Percentiles rank a stretch among this genome's conserved stretches.
phyloP scores from a whole-genome alignment of 257 asterid genomes.

The Ehretia macrophylla region DNA sequence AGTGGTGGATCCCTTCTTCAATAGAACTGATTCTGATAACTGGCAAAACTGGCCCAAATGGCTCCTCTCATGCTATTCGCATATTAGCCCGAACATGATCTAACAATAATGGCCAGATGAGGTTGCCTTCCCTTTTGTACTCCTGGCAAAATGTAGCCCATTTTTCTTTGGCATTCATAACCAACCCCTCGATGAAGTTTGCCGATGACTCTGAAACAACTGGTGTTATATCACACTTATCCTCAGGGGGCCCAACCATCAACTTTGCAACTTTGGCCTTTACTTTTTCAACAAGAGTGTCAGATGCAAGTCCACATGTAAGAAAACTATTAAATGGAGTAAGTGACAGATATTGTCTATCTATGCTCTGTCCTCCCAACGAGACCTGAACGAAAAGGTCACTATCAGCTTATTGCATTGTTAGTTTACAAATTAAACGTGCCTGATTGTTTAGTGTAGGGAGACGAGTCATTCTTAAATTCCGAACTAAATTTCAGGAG shows the following conservation, averaged over 20 bases:
- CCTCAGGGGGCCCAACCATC: conserved; percentile 70
- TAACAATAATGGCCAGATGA: conserved; percentile 85
- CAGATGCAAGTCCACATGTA: conserved; percentile 1
- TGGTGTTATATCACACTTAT: conserved; percentile 73
- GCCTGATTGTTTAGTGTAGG: too few species aligned
- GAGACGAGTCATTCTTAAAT: too few species aligned
- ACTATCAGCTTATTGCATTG: too few species aligned
- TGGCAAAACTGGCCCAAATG: conserved; percentile 92
- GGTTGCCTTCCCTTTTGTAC: conserved; percentile 92
- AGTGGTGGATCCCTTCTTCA: conserved; percentile 95
- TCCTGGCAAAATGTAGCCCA: conserved; percentile 71
- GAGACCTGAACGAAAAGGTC: background rate
- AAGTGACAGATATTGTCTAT: too few species aligned
- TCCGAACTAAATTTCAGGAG: too few species aligned
- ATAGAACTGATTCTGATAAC: conserved; percentile 64
- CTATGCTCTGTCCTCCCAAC: too few species aligned
- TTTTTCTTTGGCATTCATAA: conserved; percentile 56
- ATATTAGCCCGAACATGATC: conserved; percentile 88
- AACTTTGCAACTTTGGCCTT: conserved; percentile 56
- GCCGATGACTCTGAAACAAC: conserved; percentile 78
- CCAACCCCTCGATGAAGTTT: conserved; percentile 72
- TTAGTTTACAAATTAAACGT: too few species aligned
- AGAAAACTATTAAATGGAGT: too few species aligned
- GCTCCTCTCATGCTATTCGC: conserved; percentile 99
- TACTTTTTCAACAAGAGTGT: conserved; percentile 58